Conservation (phyloP, 805 yeast species). For the Candida insectalens region DNA sequence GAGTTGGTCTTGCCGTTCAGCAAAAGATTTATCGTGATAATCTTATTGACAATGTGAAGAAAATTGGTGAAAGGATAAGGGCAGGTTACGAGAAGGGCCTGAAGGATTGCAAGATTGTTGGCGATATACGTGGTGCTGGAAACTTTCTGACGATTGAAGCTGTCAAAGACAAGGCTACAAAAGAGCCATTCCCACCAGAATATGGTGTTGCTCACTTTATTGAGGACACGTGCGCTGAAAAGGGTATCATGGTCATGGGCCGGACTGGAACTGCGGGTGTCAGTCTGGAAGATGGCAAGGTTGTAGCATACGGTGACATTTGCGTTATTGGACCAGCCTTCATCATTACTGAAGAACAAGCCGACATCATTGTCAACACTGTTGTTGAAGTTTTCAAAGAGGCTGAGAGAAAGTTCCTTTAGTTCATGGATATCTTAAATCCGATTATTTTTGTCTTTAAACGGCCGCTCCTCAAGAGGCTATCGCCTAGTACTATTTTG, state of each 20-base stretch:
- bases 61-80: conserved; percentile 34
- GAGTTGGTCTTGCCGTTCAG: conserved; percentile 37
- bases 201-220: conserved; percentile 28
- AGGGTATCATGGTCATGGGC: conserved; percentile 40
- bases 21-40: conserved; percentile 25
- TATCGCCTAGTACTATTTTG: no score
- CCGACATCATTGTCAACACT: conserved; percentile 30
- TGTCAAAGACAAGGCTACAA: conserved; percentile 42
- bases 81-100: conserved; percentile 25
- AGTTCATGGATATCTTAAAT: no score
- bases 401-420: conserved; percentile 19
- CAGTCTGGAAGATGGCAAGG: conserved; percentile 20
- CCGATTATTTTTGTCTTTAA: no score
- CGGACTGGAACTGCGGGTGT: conserved; percentile 28
- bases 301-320: conserved; percentile 30
- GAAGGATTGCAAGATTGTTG: conserved; percentile 31
- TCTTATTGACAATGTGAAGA: conserved; percentile 31
- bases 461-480: no score
- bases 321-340: conserved; percentile 38
- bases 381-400: conserved; percentile 31
- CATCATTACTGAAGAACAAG: conserved; percentile 31
- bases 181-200: conserved; percentile 34
- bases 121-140: conserved; percentile 57
- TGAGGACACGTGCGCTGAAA: conserved; percentile 27
- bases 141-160: conserved; percentile 51